Percentiles rank a stretch among this genome's conserved stretches.
phyloP scores from a whole-genome alignment of 192 early-diverging fungal genomes.

The Backusella mclennaniae region DNA sequence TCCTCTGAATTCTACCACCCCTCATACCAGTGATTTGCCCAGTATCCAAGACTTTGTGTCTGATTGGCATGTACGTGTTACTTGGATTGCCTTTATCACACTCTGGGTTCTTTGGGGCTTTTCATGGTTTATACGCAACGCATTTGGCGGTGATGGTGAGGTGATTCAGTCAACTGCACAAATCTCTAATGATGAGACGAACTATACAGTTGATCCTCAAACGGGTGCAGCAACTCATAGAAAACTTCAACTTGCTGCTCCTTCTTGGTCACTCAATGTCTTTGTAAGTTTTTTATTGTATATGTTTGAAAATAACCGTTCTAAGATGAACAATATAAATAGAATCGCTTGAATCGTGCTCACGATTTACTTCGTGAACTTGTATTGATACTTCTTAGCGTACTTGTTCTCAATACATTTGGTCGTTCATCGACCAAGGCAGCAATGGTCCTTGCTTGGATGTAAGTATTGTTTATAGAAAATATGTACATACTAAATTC shows the following conservation, averaged over 20 bases:
- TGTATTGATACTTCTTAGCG: conserved; percentile 31
- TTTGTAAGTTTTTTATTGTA: conserved; percentile 15
- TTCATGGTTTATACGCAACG: conserved; percentile 30
- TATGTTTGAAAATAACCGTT: not conserved
- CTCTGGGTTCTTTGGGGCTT: conserved; percentile 36
- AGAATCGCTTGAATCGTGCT: conserved; percentile 30
- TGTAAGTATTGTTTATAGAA: conserved; percentile 26
- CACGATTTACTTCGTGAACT: conserved; percentile 33
- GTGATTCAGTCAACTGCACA: not conserved
- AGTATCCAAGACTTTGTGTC: not conserved
- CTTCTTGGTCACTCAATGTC: conserved; percentile 6
- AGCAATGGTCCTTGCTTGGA: conserved; percentile 39
- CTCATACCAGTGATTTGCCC: not conserved
- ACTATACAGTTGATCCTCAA: not conserved
- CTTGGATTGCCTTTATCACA: conserved; percentile 33
- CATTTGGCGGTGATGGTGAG: conserved; percentile 15
- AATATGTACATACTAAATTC: not conserved
- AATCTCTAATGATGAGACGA: not conserved
- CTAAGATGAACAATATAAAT: not conserved
- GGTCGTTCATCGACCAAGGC: conserved; percentile 29
- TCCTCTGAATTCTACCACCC: not conserved
- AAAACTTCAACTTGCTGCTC: not conserved
- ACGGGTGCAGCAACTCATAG: not conserved
- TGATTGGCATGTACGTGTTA: conserved; percentile 23
- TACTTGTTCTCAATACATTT: conserved; percentile 37